Base-by-base conservation (phyloP, 306 rosid genomes). In the Urtica urens region DNA sequence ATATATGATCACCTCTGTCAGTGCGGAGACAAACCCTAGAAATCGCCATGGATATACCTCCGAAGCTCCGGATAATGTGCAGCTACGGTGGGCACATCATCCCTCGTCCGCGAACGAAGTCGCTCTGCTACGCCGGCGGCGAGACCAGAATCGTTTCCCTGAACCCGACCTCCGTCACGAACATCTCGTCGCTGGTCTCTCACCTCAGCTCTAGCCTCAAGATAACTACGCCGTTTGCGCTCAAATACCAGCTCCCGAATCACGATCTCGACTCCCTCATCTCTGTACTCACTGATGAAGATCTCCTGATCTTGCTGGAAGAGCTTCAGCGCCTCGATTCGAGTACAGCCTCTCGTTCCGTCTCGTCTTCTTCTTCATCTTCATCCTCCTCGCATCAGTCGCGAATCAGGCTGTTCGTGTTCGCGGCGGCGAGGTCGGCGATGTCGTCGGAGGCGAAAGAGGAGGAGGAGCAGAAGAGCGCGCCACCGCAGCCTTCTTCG, bases 41-140 rank as follows among this genome's bases (percentile, higher is more conserved):
- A 19, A 22, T 44, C 41, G 11, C 38, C 27, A 73, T 77, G 83
- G 79, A 69, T 23, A 46, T 51, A 35, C 64, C 53, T 3, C 59
- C 41, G 23, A 79, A 75, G 59, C 62, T 79, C 45, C 87, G 87
- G 1, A 51, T 79, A 10, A 69, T 79, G 87, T 79, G 82, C 67
- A 79, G 83, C 68, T 66, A 79, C 33, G 73, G 87, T 50, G 83
- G 87, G 2, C 72, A 66, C 14, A 57, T 79, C 47, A 62, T 67
- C 47, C 71, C 61, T 2, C 77, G 74, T 9, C 80, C 75, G 0
- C 66, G 68, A 59, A 39, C 61, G 37, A 67, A 49, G 50, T 37
- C 75, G 5, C 60, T 79, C 42, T 66, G 58, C 74, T 72, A 79
- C 64, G 66, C 46, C 22, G 83, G 87, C 31, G 87, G 87, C 38